Conservation (phyloP, 1,139 yeast genomes). For the Meyerozyma carpophila region DNA sequence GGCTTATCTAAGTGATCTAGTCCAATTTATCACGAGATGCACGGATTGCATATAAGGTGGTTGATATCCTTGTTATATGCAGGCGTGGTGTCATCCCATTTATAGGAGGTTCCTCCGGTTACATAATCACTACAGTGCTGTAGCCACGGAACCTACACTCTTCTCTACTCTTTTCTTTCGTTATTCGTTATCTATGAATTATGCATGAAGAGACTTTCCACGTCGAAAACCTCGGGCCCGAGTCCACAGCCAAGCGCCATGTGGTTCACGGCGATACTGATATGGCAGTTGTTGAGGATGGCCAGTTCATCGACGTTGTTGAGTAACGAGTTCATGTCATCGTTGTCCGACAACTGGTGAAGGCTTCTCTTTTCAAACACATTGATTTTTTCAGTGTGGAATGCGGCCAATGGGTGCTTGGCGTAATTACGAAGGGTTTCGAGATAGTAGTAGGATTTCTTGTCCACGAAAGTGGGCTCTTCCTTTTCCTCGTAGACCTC, state of each 20-base stretch:
- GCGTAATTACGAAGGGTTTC: slow-evolving; percentile 6
- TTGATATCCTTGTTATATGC: too few relatives aligned
- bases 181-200: neutral
- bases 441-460: slow-evolving; percentile 15
- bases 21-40: neutral
- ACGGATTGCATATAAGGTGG: neutral
- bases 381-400: slow-evolving; percentile 1
- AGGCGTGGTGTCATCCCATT: too few relatives aligned
- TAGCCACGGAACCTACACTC: too few relatives aligned
- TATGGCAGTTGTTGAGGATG: slow-evolving; percentile 16
- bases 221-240: slow-evolving; percentile 6
- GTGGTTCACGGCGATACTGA: slow-evolving; percentile 18
- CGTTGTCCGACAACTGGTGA: slow-evolving; percentile 8
- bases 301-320: slow-evolving; percentile 9
- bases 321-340: slow-evolving; percentile 8
- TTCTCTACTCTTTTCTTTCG: neutral
- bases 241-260: slow-evolving; percentile 12
- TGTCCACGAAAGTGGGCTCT: slow-evolving; percentile 13
- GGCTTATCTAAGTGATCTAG: too few relatives aligned
- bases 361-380: neutral
- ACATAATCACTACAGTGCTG: too few relatives aligned
- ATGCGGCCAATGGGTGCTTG: slow-evolving; percentile 2
- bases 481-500: slow-evolving; percentile 4
- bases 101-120: too few relatives aligned
- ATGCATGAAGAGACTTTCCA: slow-evolving; percentile 2